phyloP scores from a whole-genome alignment of 345 rosid genomes.

The Hibiscus mutabilis region DNA sequence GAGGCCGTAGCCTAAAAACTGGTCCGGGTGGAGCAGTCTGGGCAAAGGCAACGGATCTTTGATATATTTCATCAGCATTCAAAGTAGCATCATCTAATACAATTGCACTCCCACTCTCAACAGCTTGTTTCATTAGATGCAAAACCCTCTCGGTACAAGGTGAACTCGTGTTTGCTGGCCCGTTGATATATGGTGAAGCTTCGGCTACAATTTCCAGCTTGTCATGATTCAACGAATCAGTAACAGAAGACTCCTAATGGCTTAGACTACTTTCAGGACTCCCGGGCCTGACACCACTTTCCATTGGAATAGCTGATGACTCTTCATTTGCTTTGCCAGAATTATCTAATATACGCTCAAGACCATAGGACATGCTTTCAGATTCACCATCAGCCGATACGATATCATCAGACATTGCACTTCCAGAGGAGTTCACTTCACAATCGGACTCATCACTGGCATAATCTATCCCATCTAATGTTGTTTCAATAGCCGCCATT shows the following conservation, averaged over 20 bases:
- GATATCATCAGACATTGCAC: not conserved
- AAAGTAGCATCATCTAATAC: conserved; percentile 38
- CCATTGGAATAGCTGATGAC: conserved; percentile 3
- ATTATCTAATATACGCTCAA: conserved; percentile 10
- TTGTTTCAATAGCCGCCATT: conserved; percentile 6
- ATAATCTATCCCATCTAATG: not conserved
- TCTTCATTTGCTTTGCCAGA: conserved; percentile 13
- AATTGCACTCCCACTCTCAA: conserved; percentile 62
- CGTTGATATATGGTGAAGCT: conserved; percentile 17
- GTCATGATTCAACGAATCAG: conserved; percentile 1
- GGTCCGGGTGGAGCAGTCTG: conserved; percentile 55
- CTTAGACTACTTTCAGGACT: conserved; percentile 9
- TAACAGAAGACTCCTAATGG: conserved; percentile 7
- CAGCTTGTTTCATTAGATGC: conserved; percentile 55
- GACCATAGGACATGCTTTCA: conserved; percentile 18
- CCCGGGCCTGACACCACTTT: conserved; percentile 2
- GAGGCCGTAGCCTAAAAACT: conserved; percentile 36
- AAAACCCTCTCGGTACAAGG: conserved; percentile 35
- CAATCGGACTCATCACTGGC: conserved; percentile 8
- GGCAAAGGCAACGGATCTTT: conserved; percentile 52
- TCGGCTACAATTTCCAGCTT: conserved; percentile 20
- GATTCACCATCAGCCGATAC: conserved; percentile 8
- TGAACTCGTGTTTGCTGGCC: conserved; percentile 8
- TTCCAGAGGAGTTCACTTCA: conserved; percentile 2
- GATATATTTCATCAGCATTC: conserved; percentile 55